A percentile compares a stretch with the other conserved stretches of the same genome.
Evolutionary conservation across 2,329 filamentous ascomycete genomes (phyloP).

Genomic region (Catunica adiposa): DNA sequence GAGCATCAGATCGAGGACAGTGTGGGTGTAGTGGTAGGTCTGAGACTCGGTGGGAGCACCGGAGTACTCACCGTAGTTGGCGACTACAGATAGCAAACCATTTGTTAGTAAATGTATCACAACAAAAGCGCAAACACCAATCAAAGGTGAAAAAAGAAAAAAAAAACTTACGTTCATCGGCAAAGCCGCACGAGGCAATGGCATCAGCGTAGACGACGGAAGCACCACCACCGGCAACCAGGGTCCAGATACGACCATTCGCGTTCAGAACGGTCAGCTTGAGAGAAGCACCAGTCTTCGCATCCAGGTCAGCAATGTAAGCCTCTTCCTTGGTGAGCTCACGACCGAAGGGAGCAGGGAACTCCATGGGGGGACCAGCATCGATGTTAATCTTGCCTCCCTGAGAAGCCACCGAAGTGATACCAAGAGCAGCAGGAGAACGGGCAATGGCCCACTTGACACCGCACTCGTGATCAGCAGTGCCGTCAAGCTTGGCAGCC

Average conservation of each 20-base stretch:
- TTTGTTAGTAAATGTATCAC: not conserved
- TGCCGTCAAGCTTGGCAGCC: constrained; percentile 97
- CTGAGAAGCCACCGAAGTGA: constrained; percentile 47
- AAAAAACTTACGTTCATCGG: constrained; percentile 45
- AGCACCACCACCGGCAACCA: constrained; percentile 97
- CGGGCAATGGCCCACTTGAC: constrained; percentile 97
- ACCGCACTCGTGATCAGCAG: constrained; percentile 97
- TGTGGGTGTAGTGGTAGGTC: constrained; percentile 97
- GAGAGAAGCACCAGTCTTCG: constrained; percentile 96
- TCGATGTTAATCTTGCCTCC: constrained; percentile 78
- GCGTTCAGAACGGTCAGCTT: constrained; percentile 95
- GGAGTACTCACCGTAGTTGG: constrained; percentile 99
- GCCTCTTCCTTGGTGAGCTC: constrained; percentile 98
- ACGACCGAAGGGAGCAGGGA: constrained; percentile 96
- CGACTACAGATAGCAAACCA: constrained; percentile 29
- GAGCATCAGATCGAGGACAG: constrained; percentile 93
- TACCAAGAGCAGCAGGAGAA: constrained; percentile 72
- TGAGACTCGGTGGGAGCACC: constrained; percentile 97
- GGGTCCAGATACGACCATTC: constrained; percentile 86
- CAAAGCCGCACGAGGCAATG: constrained; percentile 90
- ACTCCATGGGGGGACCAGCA: constrained; percentile 94
- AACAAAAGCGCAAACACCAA: not conserved
- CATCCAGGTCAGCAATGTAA: constrained; percentile 96
- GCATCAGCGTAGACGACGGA: constrained; percentile 98
- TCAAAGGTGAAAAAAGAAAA: not conserved